Evolutionary conservation across 352 stramenopile species (phyloP).

Genomic region (Pythium aquatile): DNA sequence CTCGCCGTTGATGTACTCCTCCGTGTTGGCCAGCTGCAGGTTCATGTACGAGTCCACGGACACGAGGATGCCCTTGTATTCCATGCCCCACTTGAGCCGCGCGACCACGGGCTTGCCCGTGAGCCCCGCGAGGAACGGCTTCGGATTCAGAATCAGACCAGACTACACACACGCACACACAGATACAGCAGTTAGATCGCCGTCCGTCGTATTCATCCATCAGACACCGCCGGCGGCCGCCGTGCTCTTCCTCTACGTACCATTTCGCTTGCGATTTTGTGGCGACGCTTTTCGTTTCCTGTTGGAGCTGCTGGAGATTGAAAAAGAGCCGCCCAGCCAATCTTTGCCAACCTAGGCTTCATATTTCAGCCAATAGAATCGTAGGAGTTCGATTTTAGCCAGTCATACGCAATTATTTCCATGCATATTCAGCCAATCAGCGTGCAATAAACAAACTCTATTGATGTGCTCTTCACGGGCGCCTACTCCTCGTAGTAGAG

Average conservation of each 20-base stretch:
- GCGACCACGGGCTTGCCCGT: conserved; percentile 96
- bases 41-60: conserved; percentile 99
- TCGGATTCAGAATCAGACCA: conserved; percentile 92
- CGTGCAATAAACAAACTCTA: conserved; percentile 3
- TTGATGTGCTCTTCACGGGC: conserved; percentile 2
- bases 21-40: conserved; percentile 94
- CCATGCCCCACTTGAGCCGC: conserved; percentile 99
- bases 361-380: conserved; percentile 27
- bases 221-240: background rate
- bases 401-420: conserved; percentile 20
- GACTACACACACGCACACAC: conserved; percentile 43
- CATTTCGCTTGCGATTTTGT: conserved; percentile 5
- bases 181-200: background rate
- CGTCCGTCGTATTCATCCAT: background rate
- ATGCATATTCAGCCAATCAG: conserved; percentile 8
- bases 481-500: conserved; percentile 34
- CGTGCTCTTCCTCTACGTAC: background rate
- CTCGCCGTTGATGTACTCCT: conserved; percentile 98
- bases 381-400: background rate
- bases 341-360: conserved; percentile 4
- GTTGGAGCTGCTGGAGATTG: conserved; percentile 4
- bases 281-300: conserved; percentile 1
- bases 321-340: conserved; percentile 18
- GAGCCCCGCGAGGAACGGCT: conserved; percentile 94
- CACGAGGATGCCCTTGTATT: conserved; percentile 96